Conservation (phyloP, 306 rosid species). For the Quercus engelmannii region DNA sequence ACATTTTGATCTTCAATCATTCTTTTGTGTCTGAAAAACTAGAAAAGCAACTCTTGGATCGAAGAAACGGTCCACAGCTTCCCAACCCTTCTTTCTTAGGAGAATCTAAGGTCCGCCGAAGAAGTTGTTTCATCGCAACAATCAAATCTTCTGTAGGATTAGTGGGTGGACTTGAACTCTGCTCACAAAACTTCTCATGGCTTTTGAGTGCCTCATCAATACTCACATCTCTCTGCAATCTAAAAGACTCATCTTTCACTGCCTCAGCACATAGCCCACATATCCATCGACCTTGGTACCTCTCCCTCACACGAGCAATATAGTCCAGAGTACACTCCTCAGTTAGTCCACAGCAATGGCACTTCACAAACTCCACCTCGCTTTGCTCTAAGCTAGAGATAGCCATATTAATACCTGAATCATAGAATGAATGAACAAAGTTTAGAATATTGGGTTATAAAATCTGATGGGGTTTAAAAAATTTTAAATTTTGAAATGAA, state of each 20-base stretch:
- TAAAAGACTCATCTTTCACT: slow-evolving; percentile 53
- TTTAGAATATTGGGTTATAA: background rate
- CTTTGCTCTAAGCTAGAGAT: background rate
- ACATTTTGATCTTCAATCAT: background rate
- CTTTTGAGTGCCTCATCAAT: slow-evolving; percentile 59
- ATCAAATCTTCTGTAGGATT: slow-evolving; percentile 51
- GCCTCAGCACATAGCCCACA: slow-evolving; percentile 83
- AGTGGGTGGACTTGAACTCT: slow-evolving; percentile 40
- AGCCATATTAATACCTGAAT: background rate
- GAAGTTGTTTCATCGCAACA: slow-evolving; percentile 54
- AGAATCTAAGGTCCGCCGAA: slow-evolving; percentile 52
- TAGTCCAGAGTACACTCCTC: slow-evolving; percentile 80
- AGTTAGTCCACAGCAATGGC: slow-evolving; percentile 65
- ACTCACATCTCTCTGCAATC: slow-evolving; percentile 31
- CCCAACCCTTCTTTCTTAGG: slow-evolving; percentile 26
- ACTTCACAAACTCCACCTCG: slow-evolving; percentile 45
- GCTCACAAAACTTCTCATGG: slow-evolving; percentile 47
- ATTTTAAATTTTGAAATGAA: too few species aligned
- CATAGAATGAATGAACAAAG: too few species aligned
- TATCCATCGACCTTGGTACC: slow-evolving; percentile 67
- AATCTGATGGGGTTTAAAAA: background rate
- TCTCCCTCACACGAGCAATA: slow-evolving; percentile 51
- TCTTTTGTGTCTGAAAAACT: slow-evolving; percentile 18
- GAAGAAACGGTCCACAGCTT: slow-evolving; percentile 35
- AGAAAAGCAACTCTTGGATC: slow-evolving; percentile 48